phyloP scores from a whole-genome alignment of 2,329 filamentous ascomycete species.

The Thermothelomyces thermophilus region DNA sequence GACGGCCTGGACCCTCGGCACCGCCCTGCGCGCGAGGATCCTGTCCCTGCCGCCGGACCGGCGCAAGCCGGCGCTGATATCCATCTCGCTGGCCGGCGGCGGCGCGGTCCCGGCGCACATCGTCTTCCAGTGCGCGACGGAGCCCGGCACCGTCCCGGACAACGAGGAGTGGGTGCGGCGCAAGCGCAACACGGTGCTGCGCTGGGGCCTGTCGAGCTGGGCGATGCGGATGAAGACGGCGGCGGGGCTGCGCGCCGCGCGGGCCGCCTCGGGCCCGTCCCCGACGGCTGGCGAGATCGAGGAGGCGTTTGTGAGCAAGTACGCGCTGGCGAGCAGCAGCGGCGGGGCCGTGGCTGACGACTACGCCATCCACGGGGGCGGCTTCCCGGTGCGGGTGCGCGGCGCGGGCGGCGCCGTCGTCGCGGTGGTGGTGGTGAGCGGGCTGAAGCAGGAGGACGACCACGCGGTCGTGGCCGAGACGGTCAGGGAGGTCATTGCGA shows the following conservation, averaged over 20 bases:
- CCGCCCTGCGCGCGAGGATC: neutral
- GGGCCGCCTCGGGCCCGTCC: neutral
- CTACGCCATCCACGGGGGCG: slow-evolving; percentile 7
- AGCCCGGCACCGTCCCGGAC: slow-evolving; percentile 4
- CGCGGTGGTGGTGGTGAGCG: slow-evolving; percentile 7
- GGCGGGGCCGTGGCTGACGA: slow-evolving; percentile 6
- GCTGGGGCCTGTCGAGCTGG: slow-evolving; percentile 6
- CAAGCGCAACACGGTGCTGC: slow-evolving; percentile 9
- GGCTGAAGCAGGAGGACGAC: slow-evolving; percentile 12
- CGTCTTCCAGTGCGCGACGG: slow-evolving; percentile 5
- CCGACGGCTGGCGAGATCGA: slow-evolving; percentile 2
- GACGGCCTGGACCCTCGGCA: slow-evolving; percentile 7
- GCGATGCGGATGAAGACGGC: slow-evolving; percentile 1
- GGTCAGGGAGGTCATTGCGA: neutral
- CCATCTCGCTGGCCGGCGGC: neutral
- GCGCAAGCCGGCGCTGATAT: slow-evolving; percentile 4
- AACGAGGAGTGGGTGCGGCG: slow-evolving; percentile 7
- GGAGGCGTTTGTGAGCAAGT: slow-evolving; percentile 2
- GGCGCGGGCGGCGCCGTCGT: neutral
- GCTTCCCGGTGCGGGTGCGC: neutral
- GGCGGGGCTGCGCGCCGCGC: neutral
- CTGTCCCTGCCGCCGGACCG: neutral
- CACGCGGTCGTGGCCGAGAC: slow-evolving; percentile 4
- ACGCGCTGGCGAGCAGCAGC: neutral
- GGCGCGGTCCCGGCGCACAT: slow-evolving; percentile 1